Conservation (phyloP, 2,329 filamentous ascomycete genomes). For the Aspergillus versicolor region DNA sequence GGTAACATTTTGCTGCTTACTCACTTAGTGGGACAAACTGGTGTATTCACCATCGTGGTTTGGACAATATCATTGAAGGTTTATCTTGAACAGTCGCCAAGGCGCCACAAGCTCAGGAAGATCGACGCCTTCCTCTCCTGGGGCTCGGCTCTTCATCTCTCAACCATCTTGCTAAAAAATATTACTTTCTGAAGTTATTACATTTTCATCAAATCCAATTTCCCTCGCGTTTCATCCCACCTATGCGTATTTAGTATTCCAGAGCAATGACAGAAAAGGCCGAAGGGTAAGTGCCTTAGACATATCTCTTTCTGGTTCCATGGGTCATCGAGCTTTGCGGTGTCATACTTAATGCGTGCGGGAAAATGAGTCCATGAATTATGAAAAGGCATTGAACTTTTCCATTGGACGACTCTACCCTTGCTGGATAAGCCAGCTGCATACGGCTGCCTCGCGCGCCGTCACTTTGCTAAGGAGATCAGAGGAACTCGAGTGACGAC, state of each 20-base stretch:
- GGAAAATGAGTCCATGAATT: not conserved
- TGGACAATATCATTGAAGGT: constrained; percentile 1
- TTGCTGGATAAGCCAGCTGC: not conserved
- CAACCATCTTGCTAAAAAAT: not conserved
- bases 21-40: not conserved
- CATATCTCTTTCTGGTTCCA: constrained; percentile 16
- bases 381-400: not conserved
- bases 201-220: not conserved
- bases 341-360: not conserved
- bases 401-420: not conserved
- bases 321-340: constrained; percentile 15
- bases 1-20: not conserved
- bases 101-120: constrained; percentile 8
- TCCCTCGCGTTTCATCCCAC: not conserved
- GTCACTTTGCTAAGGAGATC: not conserved
- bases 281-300: constrained; percentile 28
- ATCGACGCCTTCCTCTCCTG: not conserved
- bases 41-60: not conserved
- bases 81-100: constrained; percentile 9
- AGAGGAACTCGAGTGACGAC: not conserved
- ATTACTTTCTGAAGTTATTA: not conserved
- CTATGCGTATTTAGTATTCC: constrained; percentile 10
- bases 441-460: not conserved
- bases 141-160: not conserved
- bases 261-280: constrained; percentile 30